Base-by-base conservation (phyloP, 2,329 filamentous ascomycete genomes). In the Thermothelomyces thermophilus region DNA sequence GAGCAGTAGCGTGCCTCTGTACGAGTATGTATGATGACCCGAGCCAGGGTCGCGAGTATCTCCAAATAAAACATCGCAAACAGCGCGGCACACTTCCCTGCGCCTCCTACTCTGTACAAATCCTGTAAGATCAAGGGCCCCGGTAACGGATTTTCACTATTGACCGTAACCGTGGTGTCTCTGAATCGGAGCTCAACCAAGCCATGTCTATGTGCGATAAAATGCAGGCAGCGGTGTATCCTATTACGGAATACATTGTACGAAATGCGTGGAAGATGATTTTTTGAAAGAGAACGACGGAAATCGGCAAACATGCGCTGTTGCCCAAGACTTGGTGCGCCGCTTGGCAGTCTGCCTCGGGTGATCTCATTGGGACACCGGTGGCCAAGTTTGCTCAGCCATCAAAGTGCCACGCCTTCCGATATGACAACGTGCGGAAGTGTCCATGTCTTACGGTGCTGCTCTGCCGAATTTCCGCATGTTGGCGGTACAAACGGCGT, bases 331-430 rank as follows among this genome's bases (percentile, higher is more conserved):
- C 24, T 28, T 51, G 41, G 39, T 36, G 34, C 30, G 11, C 20
- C 16, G 19, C 55, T 57, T 57, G 55, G 55, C 55, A 31, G 51
- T 45, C 49, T 51, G 43, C 49, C 47, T 54, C 47, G 16, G 28
- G 19, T 9, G 41, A 46, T 46, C 22, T 47, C 28, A 51, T 49
- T 53, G 53, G 41, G 36, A 36, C 20, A 28, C 2, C 11, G 5
- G 5, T 10, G 5, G 22, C 22, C 4, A 11, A 26, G 28, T 45
- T 9, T 13, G 48, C 53, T 53, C 46, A 54, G 54, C 54, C 54
- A 52, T 51, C n/a, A 22, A 26, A 28, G 26, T 37, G 48, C 36
- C 53, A 49, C 51, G 41, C 48, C 20, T 46, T 40, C 40, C 5
- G 14, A 9, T 43, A 20, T 45, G 41, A 16, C 46, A 55, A 46